Evolutionary conservation across 345 rosid species (phyloP).

Genomic region (Eucalyptus sp.): DNA sequence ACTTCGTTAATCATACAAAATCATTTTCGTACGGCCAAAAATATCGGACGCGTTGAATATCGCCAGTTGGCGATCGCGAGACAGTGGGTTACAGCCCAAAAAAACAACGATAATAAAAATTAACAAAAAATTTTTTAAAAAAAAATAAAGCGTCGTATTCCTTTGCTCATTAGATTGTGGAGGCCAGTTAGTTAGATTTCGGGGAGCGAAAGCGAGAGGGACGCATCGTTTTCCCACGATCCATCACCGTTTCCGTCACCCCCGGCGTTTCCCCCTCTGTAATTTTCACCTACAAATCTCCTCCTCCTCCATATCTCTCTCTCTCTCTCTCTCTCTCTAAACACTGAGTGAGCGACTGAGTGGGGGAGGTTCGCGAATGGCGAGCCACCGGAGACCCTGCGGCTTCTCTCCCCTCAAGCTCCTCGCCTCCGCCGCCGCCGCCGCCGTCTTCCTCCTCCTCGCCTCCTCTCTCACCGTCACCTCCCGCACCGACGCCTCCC

Average conservation of each 20-base stretch:
- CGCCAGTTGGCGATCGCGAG: background rate
- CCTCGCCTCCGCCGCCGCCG: slow-evolving; percentile 25
- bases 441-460: slow-evolving; percentile 39
- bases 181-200: background rate
- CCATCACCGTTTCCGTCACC: too few species aligned
- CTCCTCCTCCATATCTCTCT: background rate
- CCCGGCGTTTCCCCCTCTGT: background rate
- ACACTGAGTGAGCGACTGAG: background rate
- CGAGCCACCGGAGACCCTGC: slow-evolving; percentile 19
- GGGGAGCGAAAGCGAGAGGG: background rate
- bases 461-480: slow-evolving; percentile 35
- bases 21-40: background rate
- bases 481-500: slow-evolving; percentile 19
- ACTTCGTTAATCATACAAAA: background rate
- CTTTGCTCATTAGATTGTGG: background rate
- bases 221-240: background rate
- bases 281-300: background rate
- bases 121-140: too few species aligned
- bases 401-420: slow-evolving; percentile 19
- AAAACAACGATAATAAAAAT: background rate
- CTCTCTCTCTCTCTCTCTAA: background rate
- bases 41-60: background rate
- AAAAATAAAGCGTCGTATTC: background rate
- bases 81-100: background rate
- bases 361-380: slow-evolving; percentile 16